Percentiles rank a stretch among this genome's conserved stretches.
phyloP scores from a whole-genome alignment of 2,329 filamentous ascomycete species.

The Diaporthe eres region DNA sequence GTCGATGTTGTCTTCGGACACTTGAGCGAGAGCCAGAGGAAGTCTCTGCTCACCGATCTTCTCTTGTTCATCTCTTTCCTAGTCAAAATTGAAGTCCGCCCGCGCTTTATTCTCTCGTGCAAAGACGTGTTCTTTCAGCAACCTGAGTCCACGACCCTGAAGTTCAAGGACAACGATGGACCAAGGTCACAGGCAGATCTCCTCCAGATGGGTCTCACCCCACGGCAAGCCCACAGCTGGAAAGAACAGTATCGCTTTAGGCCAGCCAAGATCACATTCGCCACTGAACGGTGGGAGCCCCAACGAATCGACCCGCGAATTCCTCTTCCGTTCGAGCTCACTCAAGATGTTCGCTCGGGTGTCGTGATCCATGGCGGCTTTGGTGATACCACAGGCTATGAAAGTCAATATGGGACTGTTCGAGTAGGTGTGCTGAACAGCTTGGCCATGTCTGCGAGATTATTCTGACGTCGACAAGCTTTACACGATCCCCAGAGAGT shows the following conservation, averaged over 20 bases:
- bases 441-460: not conserved
- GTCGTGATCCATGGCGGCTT: not conserved
- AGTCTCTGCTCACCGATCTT: not conserved
- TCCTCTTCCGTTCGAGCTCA: conserved; percentile 33
- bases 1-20: conserved; percentile 24
- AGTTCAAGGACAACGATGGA: conserved; percentile 32
- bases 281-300: conserved; percentile 32
- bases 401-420: conserved; percentile 28
- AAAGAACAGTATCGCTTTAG: conserved; percentile 36
- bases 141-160: not conserved
- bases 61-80: conserved; percentile 38
- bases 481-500: conserved; percentile 30
- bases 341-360: not conserved
- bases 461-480: not conserved
- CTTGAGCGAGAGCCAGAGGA: conserved; percentile 16
- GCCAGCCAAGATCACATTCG: conserved; percentile 33
- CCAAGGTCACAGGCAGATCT: conserved; percentile 3
- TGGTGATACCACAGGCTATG: conserved; percentile 5
- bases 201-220: not conserved
- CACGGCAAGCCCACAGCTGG: conserved; percentile 26
- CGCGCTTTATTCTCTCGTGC: conserved; percentile 18
- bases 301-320: conserved; percentile 20
- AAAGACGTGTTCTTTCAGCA: not conserved
- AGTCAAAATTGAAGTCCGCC: conserved; percentile 5
- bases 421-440: not conserved